A percentile compares a stretch with the other conserved stretches of the same genome.
phyloP scores from a whole-genome alignment of 2,329 filamentous ascomycete genomes.

The Colletotrichum abscissum region DNA sequence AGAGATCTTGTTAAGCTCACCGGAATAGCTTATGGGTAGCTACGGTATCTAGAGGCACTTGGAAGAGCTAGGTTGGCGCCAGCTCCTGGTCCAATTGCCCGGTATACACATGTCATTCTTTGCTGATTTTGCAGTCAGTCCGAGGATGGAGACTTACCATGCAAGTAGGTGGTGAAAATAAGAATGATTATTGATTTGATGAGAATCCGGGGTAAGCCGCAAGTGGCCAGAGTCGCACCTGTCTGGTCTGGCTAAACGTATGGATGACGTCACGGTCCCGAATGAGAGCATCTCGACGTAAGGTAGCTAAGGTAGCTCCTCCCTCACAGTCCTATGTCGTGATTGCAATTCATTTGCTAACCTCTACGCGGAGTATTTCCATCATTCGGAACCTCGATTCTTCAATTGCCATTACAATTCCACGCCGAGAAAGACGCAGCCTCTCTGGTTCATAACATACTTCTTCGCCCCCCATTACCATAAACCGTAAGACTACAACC shows the following conservation, averaged over 20 bases:
- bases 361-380: background rate
- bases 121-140: background rate
- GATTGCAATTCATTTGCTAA: background rate
- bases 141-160: background rate
- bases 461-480: no score
- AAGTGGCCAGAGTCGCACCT: conserved; percentile 1
- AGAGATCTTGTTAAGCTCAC: background rate
- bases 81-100: background rate
- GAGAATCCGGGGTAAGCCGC: conserved; percentile 7
- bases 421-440: background rate
- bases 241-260: conserved; percentile 16
- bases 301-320: background rate
- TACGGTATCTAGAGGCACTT: background rate
- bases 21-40: background rate
- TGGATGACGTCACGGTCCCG: conserved; percentile 23
- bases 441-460: background rate
- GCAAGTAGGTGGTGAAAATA: conserved; percentile 15
- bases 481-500: background rate
- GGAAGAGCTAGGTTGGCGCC: background rate
- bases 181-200: conserved; percentile 5
- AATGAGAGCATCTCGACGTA: background rate
- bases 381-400: background rate
- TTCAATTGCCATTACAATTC: background rate
- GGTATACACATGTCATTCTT: background rate
- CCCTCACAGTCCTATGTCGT: background rate